Evolutionary conservation across 177 flowering plant genomes (phyloP).

Genomic region (Vitis hybrid): DNA sequence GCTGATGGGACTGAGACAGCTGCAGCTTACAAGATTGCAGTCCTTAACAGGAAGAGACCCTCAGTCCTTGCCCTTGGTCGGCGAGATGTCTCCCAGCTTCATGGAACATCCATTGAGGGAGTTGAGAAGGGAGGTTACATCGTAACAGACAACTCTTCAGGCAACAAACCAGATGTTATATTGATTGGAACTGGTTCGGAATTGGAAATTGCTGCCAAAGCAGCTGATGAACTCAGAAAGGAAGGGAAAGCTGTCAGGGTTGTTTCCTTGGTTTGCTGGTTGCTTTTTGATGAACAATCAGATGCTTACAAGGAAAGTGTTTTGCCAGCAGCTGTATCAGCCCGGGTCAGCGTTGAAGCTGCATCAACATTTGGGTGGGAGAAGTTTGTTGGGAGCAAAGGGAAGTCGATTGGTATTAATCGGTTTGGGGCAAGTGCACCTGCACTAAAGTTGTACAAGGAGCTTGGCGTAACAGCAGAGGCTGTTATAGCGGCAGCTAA

Average conservation of each 20-base stretch:
- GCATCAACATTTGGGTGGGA: conserved; percentile 91
- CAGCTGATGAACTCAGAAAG: conserved; percentile 83
- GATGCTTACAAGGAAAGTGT: conserved; percentile 93
- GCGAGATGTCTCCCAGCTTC: conserved; percentile 80
- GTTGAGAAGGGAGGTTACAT: conserved; percentile 91
- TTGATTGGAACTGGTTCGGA: conserved; percentile 93
- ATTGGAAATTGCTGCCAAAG: conserved; percentile 80
- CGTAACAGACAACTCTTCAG: conserved; percentile 76
- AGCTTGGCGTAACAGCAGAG: conserved; percentile 77
- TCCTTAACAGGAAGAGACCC: conserved; percentile 79
- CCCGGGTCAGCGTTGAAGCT: conserved; percentile 89
- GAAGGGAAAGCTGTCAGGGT: conserved; percentile 88
- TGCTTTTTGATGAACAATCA: conserved; percentile 84
- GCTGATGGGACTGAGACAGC: conserved; percentile 99
- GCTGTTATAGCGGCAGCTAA: conserved; percentile 87
- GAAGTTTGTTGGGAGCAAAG: conserved; percentile 70
- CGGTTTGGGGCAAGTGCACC: conserved; percentile 94
- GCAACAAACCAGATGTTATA: conserved; percentile 88
- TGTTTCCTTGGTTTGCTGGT: conserved; percentile 90
- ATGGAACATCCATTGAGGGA: conserved; percentile 88
- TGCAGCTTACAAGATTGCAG: conserved; percentile 91
- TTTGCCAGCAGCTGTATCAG: conserved; percentile 72
- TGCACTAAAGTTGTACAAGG: conserved; percentile 84
- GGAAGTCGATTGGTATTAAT: conserved; percentile 86
- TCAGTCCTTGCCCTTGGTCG: conserved; percentile 92